A percentile compares a stretch with the other conserved stretches of the same genome.
Evolutionary conservation across 2,329 filamentous ascomycete genomes (phyloP).

Genomic region (Ophiocordyceps sinensis): DNA sequence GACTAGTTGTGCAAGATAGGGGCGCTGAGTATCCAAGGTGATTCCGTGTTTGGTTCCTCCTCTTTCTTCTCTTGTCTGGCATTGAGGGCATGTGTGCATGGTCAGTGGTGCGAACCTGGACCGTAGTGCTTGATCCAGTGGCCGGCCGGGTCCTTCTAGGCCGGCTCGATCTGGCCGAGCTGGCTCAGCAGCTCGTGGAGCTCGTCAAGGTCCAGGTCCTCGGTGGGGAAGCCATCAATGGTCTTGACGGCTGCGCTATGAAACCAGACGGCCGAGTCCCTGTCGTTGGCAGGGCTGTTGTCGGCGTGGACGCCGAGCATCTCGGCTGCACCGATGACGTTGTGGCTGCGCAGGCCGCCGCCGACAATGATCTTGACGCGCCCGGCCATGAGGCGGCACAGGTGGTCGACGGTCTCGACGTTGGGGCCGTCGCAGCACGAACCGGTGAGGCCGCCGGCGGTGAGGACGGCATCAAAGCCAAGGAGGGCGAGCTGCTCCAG

Average conservation of each 20-base stretch:
- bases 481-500: constrained; percentile 22
- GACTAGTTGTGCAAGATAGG: too few relatives aligned
- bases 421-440: constrained; percentile 21
- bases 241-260: constrained; percentile 27
- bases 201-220: constrained; percentile 12
- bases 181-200: constrained; percentile 8
- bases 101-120: neutral
- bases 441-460: constrained; percentile 32
- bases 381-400: constrained; percentile 16
- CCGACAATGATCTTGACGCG: constrained; percentile 35
- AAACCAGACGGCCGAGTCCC: constrained; percentile 20
- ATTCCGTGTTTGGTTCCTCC: too few relatives aligned
- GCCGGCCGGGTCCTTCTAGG: constrained; percentile 14
- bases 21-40: too few relatives aligned
- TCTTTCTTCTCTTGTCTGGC: neutral
- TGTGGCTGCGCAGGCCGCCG: constrained; percentile 32
- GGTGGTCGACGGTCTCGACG: constrained; percentile 16
- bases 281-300: neutral
- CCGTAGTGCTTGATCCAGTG: constrained; percentile 11
- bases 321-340: constrained; percentile 16
- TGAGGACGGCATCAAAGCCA: constrained; percentile 37
- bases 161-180: constrained; percentile 9
- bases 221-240: constrained; percentile 5
- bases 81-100: neutral
- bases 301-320: constrained; percentile 10